Conservation (phyloP, 768 basidiomycete genomes). For the Hericium coralloides region DNA sequence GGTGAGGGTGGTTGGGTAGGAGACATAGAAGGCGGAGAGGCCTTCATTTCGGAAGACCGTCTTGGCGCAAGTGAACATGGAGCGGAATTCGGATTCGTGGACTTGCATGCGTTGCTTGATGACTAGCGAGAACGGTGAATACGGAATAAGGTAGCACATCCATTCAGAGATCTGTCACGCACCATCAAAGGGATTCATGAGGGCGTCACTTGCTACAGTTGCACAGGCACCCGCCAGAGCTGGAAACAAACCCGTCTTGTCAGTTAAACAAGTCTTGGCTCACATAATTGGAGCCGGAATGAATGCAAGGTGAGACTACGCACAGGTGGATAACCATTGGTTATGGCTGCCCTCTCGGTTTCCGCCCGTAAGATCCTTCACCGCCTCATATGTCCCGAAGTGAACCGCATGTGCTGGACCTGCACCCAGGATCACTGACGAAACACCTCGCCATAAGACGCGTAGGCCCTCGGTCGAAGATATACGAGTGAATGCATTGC, state of each 20-base stretch:
- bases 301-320: constrained; percentile 24
- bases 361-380: constrained; percentile 89
- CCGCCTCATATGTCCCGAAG: constrained; percentile 91
- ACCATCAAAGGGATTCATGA: constrained; percentile 99
- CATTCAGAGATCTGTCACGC: constrained; percentile 18
- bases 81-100: constrained; percentile 86
- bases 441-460: constrained; percentile 92
- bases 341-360: constrained; percentile 58
- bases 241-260: constrained; percentile 20
- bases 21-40: constrained; percentile 88
- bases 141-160: neutral
- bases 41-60: constrained; percentile 85
- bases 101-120: constrained; percentile 99
- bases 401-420: constrained; percentile 98
- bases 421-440: constrained; percentile 91
- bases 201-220: constrained; percentile 89
- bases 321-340: constrained; percentile 86
- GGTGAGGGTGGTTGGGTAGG: constrained; percentile 94
- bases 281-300: neutral
- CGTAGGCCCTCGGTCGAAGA: constrained; percentile 90
- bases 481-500: constrained; percentile 86
- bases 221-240: constrained; percentile 92
- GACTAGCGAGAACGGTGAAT: constrained; percentile 41
- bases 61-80: constrained; percentile 76
- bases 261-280: neutral